Conservation (phyloP, 2,329 filamentous ascomycete genomes). For the Cryphonectria parasitica region DNA sequence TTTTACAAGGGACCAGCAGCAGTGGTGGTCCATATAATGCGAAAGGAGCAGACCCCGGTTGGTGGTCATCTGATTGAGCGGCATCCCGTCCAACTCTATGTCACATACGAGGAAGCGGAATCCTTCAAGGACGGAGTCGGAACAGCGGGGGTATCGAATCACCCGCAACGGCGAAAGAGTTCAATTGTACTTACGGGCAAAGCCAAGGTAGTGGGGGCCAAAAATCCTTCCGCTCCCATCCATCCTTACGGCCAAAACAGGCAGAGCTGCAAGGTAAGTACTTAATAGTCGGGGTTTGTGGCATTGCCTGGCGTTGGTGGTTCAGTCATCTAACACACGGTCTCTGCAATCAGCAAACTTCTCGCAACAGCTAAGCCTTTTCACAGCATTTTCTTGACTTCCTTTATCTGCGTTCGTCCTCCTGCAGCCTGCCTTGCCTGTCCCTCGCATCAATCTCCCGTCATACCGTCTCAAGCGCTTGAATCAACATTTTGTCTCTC, state of each 20-base stretch:
- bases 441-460: not conserved
- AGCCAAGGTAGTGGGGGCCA: not conserved
- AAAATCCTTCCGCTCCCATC: conserved; percentile 1
- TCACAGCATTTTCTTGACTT: not conserved
- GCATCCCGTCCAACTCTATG: not conserved
- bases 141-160: not conserved
- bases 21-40: not conserved
- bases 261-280: not conserved
- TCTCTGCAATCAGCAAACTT: not conserved
- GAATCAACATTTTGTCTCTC: not conserved
- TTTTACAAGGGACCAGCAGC: no score
- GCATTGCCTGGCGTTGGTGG: not conserved
- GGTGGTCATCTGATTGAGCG: not conserved
- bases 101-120: conserved; percentile 2
- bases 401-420: not conserved
- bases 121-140: not conserved
- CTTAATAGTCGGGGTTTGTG: not conserved
- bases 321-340: not conserved
- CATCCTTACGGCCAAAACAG: not conserved
- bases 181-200: not conserved
- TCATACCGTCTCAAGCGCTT: not conserved
- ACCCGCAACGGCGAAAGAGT: not conserved
- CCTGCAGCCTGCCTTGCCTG: not conserved
- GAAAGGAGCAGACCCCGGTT: not conserved
- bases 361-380: not conserved